These are phyloP conservation scores for Phytophthora capsici DNA, from an alignment of 352 stramenopile species.

Conservation along the genomic window DNA sequence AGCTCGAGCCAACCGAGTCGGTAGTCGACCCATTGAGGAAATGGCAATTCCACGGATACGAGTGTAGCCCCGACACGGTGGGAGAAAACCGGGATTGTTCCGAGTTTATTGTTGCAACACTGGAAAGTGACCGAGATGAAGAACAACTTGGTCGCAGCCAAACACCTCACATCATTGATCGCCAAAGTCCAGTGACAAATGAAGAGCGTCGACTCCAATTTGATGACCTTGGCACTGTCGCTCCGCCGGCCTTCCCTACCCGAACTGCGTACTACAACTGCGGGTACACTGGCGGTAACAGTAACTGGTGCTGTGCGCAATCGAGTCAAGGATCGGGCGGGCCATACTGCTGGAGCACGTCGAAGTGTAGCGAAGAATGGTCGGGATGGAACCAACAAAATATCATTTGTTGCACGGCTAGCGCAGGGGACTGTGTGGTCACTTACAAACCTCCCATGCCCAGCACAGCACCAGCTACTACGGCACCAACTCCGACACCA, in stretches of 20 bases:
- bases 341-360: conserved; percentile 50
- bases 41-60: conserved; percentile 55
- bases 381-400: conserved; percentile 51
- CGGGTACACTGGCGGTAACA: conserved; percentile 25
- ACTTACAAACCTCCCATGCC: conserved; percentile 52
- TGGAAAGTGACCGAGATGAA: conserved; percentile 30
- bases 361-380: conserved; percentile 40
- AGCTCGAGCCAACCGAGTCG: neutral
- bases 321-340: conserved; percentile 33
- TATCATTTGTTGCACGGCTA: conserved; percentile 55
- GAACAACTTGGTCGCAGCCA: neutral
- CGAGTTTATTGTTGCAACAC: conserved; percentile 32
- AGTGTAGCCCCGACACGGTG: conserved; percentile 29
- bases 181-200: neutral
- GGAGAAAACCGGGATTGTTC: conserved; percentile 28
- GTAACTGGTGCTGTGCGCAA: conserved; percentile 54
- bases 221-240: conserved; percentile 15
- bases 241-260: conserved; percentile 34
- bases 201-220: conserved; percentile 50
- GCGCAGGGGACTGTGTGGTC: conserved; percentile 36
- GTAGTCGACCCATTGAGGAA: conserved; percentile 3
- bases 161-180: conserved; percentile 20
- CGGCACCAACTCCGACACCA: conserved; percentile 15
- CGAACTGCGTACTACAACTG: conserved; percentile 54
- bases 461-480: conserved; percentile 17